Evolutionary conservation across 2,329 filamentous ascomycete species (phyloP).

Genomic region (Alternaria tenuissima): DNA sequence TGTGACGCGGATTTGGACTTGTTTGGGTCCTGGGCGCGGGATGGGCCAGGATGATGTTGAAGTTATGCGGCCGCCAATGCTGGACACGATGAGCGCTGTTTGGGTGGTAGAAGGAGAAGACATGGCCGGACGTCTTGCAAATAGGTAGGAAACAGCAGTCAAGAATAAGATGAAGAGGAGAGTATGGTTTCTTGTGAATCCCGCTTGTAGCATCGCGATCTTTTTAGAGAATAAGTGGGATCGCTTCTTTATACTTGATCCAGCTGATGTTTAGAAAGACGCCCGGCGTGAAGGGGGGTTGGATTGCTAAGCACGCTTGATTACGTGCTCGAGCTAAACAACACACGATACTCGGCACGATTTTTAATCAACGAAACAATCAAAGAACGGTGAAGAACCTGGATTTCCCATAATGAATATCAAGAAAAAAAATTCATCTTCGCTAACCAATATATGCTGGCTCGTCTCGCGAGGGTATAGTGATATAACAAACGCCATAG

Average conservation of each 20-base stretch:
- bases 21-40: no score
- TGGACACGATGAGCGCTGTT: no score
- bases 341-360: no score
- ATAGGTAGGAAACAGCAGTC: no score
- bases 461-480: conserved; percentile 5
- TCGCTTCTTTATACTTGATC: not conserved
- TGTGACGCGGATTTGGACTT: no score
- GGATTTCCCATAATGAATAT: not conserved
- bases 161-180: no score
- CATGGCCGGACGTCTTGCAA: no score
- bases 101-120: no score
- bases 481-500: conserved; percentile 1
- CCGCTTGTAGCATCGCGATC: not conserved
- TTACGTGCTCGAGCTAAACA: not conserved
- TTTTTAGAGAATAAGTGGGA: not conserved
- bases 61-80: no score
- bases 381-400: conserved; percentile 4
- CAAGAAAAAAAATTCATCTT: not conserved
- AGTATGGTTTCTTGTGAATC: no score
- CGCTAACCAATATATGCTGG: not conserved
- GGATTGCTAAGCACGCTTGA: not conserved
- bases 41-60: no score
- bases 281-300: not conserved
- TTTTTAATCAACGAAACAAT: not conserved
- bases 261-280: not conserved